Conservation (phyloP, 176 grass and related monocot genomes). For the Oryza brachyantha region DNA sequence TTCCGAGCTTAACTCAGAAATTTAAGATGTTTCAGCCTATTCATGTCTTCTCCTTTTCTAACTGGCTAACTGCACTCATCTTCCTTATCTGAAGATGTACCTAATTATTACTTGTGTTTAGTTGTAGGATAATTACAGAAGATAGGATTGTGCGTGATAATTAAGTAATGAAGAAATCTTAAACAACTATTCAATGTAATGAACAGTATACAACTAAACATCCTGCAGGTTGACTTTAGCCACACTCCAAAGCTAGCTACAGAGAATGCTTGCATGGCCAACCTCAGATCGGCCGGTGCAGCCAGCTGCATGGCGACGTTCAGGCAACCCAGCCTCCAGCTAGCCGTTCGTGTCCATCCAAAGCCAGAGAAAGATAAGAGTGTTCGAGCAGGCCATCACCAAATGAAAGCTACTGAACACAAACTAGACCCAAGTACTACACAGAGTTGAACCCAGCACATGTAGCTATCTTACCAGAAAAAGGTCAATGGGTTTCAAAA, state of each 20-base stretch:
- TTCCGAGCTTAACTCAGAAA: neutral
- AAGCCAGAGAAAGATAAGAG: neutral
- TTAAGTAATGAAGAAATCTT: slow-evolving; percentile 1
- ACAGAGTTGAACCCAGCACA: neutral
- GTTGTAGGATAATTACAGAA: neutral
- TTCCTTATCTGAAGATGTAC: neutral
- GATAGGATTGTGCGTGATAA: neutral
- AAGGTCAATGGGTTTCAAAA: neutral
- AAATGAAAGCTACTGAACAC: slow-evolving; percentile 36
- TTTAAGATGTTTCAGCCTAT: neutral
- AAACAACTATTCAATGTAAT: neutral
- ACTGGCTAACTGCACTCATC: no score
- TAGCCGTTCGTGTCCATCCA: neutral
- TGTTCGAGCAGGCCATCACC: neutral
- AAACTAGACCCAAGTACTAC: neutral
- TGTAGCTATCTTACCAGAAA: slow-evolving; percentile 5
- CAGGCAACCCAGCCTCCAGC: slow-evolving; percentile 25
- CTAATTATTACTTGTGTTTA: neutral
- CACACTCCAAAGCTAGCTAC: slow-evolving; percentile 53
- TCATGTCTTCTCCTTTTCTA: neutral
- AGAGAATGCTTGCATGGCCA: neutral
- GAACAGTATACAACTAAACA: neutral
- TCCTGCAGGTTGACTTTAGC: slow-evolving; percentile 48
- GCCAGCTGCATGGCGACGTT: slow-evolving; percentile 22
- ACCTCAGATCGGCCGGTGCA: neutral